Evolutionary conservation across 2,329 filamentous ascomycete genomes (phyloP).

Genomic region (Calonectria hawksworthii): DNA sequence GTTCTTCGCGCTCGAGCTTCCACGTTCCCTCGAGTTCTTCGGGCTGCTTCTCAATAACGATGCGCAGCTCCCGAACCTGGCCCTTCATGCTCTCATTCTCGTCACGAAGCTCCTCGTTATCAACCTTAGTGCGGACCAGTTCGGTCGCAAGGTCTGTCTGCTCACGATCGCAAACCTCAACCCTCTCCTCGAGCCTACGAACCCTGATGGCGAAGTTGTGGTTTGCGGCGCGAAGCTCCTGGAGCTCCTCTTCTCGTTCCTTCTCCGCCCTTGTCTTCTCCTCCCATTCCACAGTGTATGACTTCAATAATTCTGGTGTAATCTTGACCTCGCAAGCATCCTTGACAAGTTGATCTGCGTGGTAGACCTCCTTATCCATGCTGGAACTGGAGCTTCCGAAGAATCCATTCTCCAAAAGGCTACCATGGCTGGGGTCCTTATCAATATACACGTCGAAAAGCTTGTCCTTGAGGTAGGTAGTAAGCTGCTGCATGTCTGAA

Average conservation of each 20-base stretch:
- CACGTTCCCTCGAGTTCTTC: constrained; percentile 87
- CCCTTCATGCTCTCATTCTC: constrained; percentile 89
- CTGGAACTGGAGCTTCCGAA: constrained; percentile 93
- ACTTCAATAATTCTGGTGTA: constrained; percentile 83
- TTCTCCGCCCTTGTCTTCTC: constrained; percentile 88
- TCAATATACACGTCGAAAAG: constrained; percentile 98
- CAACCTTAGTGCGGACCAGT: constrained; percentile 90
- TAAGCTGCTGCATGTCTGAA: constrained; percentile 92
- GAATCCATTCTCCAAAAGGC: constrained; percentile 95
- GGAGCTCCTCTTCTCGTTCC: constrained; percentile 85
- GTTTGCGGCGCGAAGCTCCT: constrained; percentile 77
- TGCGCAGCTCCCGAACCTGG: constrained; percentile 87
- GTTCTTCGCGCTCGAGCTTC: constrained; percentile 87
- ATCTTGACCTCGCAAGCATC: constrained; percentile 93
- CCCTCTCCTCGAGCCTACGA: constrained; percentile 88
- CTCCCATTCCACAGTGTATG: constrained; percentile 91
- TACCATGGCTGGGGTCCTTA: constrained; percentile 90
- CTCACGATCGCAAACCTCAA: constrained; percentile 90
- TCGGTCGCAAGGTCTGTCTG: constrained; percentile 93
- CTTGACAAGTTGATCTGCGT: constrained; percentile 91
- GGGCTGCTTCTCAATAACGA: constrained; percentile 90
- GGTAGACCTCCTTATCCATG: constrained; percentile 94
- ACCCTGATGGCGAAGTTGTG: constrained; percentile 79
- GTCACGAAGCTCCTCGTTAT: constrained; percentile 91
- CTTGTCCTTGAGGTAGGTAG: constrained; percentile 91